Base-by-base conservation (phyloP, 352 stramenopile species). In the Pythium volutum region DNA sequence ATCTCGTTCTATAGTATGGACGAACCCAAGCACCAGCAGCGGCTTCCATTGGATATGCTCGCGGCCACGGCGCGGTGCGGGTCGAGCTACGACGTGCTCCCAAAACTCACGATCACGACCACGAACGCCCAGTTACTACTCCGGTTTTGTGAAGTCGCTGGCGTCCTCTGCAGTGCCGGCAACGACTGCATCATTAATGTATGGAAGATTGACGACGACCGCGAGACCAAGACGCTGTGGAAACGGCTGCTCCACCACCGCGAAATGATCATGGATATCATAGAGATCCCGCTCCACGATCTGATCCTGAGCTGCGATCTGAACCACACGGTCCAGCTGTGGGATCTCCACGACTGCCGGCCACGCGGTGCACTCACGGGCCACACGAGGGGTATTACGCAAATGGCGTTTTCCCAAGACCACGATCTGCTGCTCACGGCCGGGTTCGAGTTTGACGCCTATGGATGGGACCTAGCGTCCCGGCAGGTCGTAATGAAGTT, bases 1-100 rank as follows among this genome's bases (percentile, higher is more conserved):
- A 90, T 94, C 54, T 85, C 85, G n/a, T 94, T 94, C 48, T 94
- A 89, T 55, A 76, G 76, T 39, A 78, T 88, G 69, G 75, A 79
- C 25, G 79, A 90, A n/a, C 76, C 80, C 20, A 69, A 71, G 16
- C 70, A 75, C 29, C 42, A 65, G 46, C 39, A 62, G 27, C 36
- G 67, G 5, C 36, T 49, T 10, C n/a, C 43, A 4, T n/a, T 68
- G 6, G 25, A 70, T 12, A 62, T 62, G 8, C 45, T 64, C 34
- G 41, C 53, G 25, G 49, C 52, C 0, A 62, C 58, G 22, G 60
- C 65, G 16, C 62, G 41, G 1, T 59, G 68, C 0, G 63, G 51
- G 4, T 74, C 66, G 39, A 75, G 51, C 6, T 89, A 80, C 20
- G 67, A 70, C 12, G 34, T 87, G 14, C 27, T 90, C 12, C 68